Conservation (phyloP, 164 flowering plant species). For the Magnolia kwangsiensis region DNA sequence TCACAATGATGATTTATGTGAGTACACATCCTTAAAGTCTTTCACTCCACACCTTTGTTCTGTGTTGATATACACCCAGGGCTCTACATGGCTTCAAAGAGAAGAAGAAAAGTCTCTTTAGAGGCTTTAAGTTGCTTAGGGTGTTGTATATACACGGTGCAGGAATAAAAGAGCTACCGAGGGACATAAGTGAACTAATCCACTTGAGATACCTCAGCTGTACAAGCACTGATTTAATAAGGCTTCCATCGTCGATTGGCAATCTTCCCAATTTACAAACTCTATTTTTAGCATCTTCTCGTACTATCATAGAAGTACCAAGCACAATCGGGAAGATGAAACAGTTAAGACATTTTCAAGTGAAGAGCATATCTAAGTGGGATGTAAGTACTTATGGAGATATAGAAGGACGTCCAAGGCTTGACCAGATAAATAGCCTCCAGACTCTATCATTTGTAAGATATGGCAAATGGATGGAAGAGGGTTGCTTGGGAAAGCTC, state of each 20-base stretch:
- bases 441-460: background rate
- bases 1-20: background rate
- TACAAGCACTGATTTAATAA: background rate
- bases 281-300: background rate
- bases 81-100: too few species aligned
- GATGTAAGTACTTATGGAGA: background rate
- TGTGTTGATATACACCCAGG: too few species aligned
- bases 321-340: background rate
- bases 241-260: background rate
- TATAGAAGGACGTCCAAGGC: background rate
- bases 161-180: background rate
- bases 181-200: background rate
- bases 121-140: too few species aligned
- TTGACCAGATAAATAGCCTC: background rate
- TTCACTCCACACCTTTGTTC: background rate
- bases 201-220: background rate
- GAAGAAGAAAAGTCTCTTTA: too few species aligned
- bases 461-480: background rate
- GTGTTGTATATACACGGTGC: background rate
- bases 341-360: background rate
- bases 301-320: background rate
- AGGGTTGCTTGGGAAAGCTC: background rate
- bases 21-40: background rate
- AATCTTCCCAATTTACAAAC: background rate
- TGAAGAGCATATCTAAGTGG: background rate